Base-by-base conservation (phyloP, 345 rosid species). In the Isatis tinctoria region DNA sequence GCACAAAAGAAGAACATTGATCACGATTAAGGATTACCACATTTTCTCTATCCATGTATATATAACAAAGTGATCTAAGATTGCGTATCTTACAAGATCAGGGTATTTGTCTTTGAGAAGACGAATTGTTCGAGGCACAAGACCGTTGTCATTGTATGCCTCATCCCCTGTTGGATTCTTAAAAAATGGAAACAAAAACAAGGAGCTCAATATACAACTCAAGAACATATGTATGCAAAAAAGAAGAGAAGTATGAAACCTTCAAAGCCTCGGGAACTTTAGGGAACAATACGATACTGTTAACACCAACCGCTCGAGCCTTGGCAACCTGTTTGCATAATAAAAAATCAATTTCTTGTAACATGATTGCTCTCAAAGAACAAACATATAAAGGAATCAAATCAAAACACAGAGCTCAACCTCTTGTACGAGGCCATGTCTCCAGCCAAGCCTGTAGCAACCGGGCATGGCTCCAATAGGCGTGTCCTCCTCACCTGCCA, bases 401-500 rank as follows among this genome's bases (percentile, higher is more conserved):
- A 79, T 17, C 37, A 80, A 28, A 73, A 70, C 66, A 60, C 10
- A 73, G 8, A 41, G 14, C 32, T 32, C 16, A 69, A 94, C 97
- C 95, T 94, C 96, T 79, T 88, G 79, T 27, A 94, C 75, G 14
- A 94, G 96, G 2, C 98, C 98, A 76, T 86, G 90, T 72, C 97
- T 87, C 98, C 98, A 93, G 14, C 98, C 97, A 78, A 93, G 97
- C 83, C 98, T 89, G 37, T 86, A 91, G 77, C 97, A 94, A 69
- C 98, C 97, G 8, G 98, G 98, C 98, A 94, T 94, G 22, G 98
- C 98, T 79, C 98, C 98, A 81, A 94, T 94, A 40, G 96, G 98
- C 0, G 96, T 85, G 70, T 94, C 98, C 66, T 94, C 97, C 79
- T 87, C 93, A 53, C 98, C 98, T 91, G 80, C 70, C 80, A 75